Conservation (phyloP, 2,329 filamentous ascomycete species). For the Epichloe sibirici region DNA sequence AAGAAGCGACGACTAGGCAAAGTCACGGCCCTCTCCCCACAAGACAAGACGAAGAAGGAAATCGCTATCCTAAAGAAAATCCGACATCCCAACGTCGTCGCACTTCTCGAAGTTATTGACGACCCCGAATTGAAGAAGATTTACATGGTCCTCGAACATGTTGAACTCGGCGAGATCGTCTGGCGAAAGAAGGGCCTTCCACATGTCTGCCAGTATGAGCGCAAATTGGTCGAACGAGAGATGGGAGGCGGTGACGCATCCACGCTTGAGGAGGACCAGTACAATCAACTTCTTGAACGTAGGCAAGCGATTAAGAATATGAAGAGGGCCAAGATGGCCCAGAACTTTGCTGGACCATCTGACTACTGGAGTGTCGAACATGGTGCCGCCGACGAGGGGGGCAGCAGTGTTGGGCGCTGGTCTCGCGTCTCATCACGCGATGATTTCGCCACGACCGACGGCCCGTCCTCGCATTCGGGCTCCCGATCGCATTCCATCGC, state of each 20-base stretch:
- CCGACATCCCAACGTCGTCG: constrained; percentile 92
- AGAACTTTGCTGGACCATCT: constrained; percentile 37
- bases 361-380: constrained; percentile 80
- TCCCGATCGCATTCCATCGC: constrained; percentile 32
- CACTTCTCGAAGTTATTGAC: constrained; percentile 91
- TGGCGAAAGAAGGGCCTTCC: constrained; percentile 85
- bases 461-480: constrained; percentile 24
- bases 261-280: constrained; percentile 47
- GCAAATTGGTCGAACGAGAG: constrained; percentile 65
- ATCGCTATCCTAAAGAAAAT: constrained; percentile 98
- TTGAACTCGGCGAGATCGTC: constrained; percentile 84
- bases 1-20: constrained; percentile 87
- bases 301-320: constrained; percentile 44
- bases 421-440: constrained; percentile 31
- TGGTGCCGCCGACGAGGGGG: constrained; percentile 46
- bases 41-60: constrained; percentile 83
- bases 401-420: constrained; percentile 25
- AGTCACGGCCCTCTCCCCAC: constrained; percentile 51
- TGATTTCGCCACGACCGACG: constrained; percentile 25
- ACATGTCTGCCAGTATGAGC: constrained; percentile 74
- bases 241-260: constrained; percentile 47
- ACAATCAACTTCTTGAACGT: constrained; percentile 45
- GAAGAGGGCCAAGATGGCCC: constrained; percentile 43
- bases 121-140: constrained; percentile 95
- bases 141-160: constrained; percentile 93